A percentile compares a stretch with the other conserved stretches of the same genome.
phyloP scores from a whole-genome alignment of 352 stramenopile species.

The Phytophthora sansomeana region DNA sequence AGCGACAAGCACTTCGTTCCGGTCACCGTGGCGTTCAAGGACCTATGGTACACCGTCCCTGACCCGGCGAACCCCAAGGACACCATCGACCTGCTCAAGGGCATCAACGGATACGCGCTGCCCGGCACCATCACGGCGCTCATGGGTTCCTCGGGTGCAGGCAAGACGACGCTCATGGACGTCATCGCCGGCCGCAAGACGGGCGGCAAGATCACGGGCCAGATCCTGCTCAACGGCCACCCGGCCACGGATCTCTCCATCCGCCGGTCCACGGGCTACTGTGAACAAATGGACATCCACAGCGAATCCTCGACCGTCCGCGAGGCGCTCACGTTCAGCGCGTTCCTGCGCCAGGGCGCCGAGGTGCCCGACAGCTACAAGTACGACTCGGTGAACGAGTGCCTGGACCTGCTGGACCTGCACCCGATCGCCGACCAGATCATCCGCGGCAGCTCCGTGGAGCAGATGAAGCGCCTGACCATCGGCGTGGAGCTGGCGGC shows the following conservation, averaged over 20 bases:
- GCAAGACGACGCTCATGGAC: slow-evolving; percentile 33
- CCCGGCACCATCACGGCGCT: slow-evolving; percentile 27
- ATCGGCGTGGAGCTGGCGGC: slow-evolving; percentile 81
- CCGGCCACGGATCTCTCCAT: slow-evolving; percentile 37
- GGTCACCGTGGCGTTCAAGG: slow-evolving; percentile 26
- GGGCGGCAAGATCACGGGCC: slow-evolving; percentile 15
- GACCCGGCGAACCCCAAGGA: slow-evolving; percentile 29
- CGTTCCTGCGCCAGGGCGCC: slow-evolving; percentile 13
- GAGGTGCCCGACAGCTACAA: slow-evolving; percentile 35
- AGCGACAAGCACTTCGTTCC: slow-evolving; percentile 18
- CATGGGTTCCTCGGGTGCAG: slow-evolving; percentile 29
- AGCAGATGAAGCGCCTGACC: slow-evolving; percentile 56
- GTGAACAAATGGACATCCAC: slow-evolving; percentile 14
- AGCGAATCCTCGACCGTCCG: slow-evolving; percentile 45
- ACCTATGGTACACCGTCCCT: slow-evolving; percentile 25
- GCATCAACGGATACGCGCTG: too few relatives aligned
- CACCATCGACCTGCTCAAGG: slow-evolving; percentile 30
- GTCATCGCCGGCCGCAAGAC: slow-evolving; percentile 30
- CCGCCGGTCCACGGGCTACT: slow-evolving; percentile 3
- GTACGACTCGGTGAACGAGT: slow-evolving; percentile 42
- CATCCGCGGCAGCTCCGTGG: slow-evolving; percentile 38
- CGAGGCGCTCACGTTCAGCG: slow-evolving; percentile 48
- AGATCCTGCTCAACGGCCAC: slow-evolving; percentile 22
- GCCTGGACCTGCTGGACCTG: slow-evolving; percentile 44
- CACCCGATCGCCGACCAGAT: slow-evolving; percentile 48